These are phyloP conservation scores for Alnus glutinosa DNA, from an alignment of 306 rosid species.

Conservation along the genomic window DNA sequence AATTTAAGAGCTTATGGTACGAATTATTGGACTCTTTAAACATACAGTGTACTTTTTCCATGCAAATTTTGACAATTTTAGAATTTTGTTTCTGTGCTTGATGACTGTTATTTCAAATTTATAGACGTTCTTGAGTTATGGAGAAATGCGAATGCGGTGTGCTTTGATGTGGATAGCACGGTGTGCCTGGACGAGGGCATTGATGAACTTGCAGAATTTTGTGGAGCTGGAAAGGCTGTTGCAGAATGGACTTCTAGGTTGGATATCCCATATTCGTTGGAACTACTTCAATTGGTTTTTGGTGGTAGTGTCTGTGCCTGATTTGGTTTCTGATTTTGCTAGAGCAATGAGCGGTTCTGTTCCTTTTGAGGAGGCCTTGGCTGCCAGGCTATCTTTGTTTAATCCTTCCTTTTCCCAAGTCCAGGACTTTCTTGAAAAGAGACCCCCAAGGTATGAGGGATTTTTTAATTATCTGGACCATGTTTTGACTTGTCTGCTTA, in stretches of 20 bases:
- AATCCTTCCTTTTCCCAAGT: slow-evolving; percentile 79
- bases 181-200: slow-evolving; percentile 93
- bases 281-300: slow-evolving; percentile 6
- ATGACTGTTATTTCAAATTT: slow-evolving; percentile 7
- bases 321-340: slow-evolving; percentile 27
- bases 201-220: slow-evolving; percentile 88
- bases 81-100: slow-evolving; percentile 1
- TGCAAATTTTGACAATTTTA: not conserved
- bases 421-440: slow-evolving; percentile 74
- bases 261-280: slow-evolving; percentile 4
- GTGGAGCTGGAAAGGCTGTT: slow-evolving; percentile 96
- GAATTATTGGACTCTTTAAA: not conserved
- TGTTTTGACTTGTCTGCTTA: slow-evolving; percentile 16
- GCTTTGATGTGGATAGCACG: slow-evolving; percentile 59
- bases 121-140: slow-evolving; percentile 58
- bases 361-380: slow-evolving; percentile 93
- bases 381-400: slow-evolving; percentile 84
- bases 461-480: not conserved
- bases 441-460: slow-evolving; percentile 67
- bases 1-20: not conserved
- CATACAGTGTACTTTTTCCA: not conserved
- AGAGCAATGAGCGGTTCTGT: slow-evolving; percentile 99
- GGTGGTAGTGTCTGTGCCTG: slow-evolving; percentile 21
- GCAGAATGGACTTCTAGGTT: slow-evolving; percentile 97
- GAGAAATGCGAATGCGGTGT: slow-evolving; percentile 60